Base-by-base conservation (phyloP, 805 yeast genomes). In the Candida broadrunensis region DNA sequence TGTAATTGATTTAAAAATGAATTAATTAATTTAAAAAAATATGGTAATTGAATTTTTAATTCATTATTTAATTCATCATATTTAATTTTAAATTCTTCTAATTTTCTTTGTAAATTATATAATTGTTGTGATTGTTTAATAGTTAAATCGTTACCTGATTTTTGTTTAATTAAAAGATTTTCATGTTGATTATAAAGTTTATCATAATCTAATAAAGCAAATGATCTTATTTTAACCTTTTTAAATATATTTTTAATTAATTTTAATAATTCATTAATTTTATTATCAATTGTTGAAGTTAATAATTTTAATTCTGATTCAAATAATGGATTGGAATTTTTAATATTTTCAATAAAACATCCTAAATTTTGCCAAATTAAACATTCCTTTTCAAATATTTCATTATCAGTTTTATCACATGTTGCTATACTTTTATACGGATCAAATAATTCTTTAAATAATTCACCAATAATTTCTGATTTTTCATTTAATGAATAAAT, bases 21-120 rank as follows among this genome's bases (percentile, higher is more conserved):
- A 3, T 56, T 43, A 0, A 70, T 54, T 9, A 71, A 52, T 5
- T 55, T 41, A 41, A 72, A 61, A 36, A 77, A 72, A 3, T 44
- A 36, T 0, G 83, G 82, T 1, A 80, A 49, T 32, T 78, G 84
- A 23, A 42, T 43, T 42, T 75, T 75, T 44, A 80, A 58, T 3
- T 47, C 37, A 4, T 50, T 45, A 50, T 77, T 75, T 26, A 66
- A 45, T 9, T 44, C 36, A 2, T 70, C 68, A 48, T 70, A 76
- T 36, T 46, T 46, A 2, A 30, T 40, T 29, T 54, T 55, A 13
- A 37, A 38, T 1, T 41, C 56, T 3, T 50, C 58, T 18, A 61
- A 27, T 51, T 70, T 52, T 43, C 60, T 42, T 47, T 63, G 45
- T 49, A 60, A 39, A 37, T 45, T 41, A 35, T 44, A 47, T 18